Conservation (phyloP, 1,139 yeast species). For the Saccharomycopsis hybrid region DNA sequence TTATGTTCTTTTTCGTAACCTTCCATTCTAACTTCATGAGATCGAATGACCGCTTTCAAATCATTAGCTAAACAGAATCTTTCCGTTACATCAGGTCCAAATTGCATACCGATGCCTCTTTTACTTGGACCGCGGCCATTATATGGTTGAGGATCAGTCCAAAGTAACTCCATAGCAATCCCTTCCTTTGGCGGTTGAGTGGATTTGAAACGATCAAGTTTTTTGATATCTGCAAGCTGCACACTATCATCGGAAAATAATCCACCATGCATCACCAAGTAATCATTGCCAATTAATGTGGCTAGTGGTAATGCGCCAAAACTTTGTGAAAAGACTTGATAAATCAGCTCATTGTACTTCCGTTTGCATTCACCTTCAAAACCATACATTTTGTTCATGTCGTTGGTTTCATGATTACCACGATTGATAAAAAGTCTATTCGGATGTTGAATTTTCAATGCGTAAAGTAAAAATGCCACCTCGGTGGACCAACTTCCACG, state of each 20-base stretch:
- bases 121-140: conserved; percentile 83
- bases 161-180: conserved; percentile 87
- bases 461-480: conserved; percentile 77
- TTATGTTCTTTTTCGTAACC: conserved; percentile 88
- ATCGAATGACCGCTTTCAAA: conserved; percentile 75
- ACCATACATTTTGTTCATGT: conserved; percentile 95
- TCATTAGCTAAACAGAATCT: conserved; percentile 66
- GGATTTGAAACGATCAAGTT: conserved; percentile 56
- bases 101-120: conserved; percentile 93
- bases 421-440: conserved; percentile 66
- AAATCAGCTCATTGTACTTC: conserved; percentile 79
- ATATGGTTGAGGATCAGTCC: conserved; percentile 91
- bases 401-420: conserved; percentile 96
- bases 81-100: conserved; percentile 92
- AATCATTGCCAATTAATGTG: conserved; percentile 66
- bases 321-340: conserved; percentile 78
- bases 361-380: conserved; percentile 93
- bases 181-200: conserved; percentile 90
- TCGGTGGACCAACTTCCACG: conserved; percentile 99
- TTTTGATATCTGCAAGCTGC: conserved; percentile 66
- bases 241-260: conserved; percentile 73
- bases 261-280: conserved; percentile 94
- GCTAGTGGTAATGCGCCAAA: conserved; percentile 87
- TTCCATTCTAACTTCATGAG: conserved; percentile 90
- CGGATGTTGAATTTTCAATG: conserved; percentile 78